phyloP scores from a whole-genome alignment of 495 filamentous ascomycete species.

The Tuber indicum region DNA sequence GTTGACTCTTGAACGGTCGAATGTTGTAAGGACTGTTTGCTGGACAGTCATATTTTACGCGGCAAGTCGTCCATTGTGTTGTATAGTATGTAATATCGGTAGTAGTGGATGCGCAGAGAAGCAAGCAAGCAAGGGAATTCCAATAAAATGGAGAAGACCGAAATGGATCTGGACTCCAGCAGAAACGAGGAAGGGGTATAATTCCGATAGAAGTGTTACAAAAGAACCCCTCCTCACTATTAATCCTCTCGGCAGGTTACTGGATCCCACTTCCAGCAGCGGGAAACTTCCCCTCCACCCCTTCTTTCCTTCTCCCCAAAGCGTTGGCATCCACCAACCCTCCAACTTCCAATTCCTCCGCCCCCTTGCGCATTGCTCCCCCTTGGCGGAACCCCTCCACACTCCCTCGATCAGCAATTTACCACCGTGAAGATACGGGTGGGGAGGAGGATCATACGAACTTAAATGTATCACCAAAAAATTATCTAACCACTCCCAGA shows the following conservation, averaged over 20 bases:
- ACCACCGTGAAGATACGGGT: too few relatives aligned
- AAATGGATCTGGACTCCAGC: not conserved
- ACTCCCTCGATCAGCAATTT: too few relatives aligned
- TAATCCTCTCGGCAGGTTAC: not conserved
- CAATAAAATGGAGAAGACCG: not conserved
- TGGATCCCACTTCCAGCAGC: too few relatives aligned
- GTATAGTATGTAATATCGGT: not conserved
- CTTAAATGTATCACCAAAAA: too few relatives aligned
- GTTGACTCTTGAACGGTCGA: not conserved
- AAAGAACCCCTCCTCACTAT: not conserved
- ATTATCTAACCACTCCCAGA: too few relatives aligned
- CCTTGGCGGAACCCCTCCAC: too few relatives aligned
- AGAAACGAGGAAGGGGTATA: not conserved
- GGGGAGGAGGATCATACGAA: too few relatives aligned
- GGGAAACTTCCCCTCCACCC: not conserved
- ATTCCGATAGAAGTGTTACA: not conserved
- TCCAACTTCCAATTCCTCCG: constrained; percentile 8
- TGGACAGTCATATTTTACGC: not conserved
- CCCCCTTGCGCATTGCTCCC: constrained; percentile 2
- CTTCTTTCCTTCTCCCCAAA: not conserved
- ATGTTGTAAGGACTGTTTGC: not conserved
- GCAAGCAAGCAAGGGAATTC: not conserved
- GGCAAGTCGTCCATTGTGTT: too few relatives aligned
- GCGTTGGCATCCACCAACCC: too few relatives aligned
- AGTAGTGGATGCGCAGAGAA: not conserved